A percentile compares a stretch with the other conserved stretches of the same genome.
phyloP scores from a whole-genome alignment of 1,284 basidiomycete genomes.

The Irpex lacteus region DNA sequence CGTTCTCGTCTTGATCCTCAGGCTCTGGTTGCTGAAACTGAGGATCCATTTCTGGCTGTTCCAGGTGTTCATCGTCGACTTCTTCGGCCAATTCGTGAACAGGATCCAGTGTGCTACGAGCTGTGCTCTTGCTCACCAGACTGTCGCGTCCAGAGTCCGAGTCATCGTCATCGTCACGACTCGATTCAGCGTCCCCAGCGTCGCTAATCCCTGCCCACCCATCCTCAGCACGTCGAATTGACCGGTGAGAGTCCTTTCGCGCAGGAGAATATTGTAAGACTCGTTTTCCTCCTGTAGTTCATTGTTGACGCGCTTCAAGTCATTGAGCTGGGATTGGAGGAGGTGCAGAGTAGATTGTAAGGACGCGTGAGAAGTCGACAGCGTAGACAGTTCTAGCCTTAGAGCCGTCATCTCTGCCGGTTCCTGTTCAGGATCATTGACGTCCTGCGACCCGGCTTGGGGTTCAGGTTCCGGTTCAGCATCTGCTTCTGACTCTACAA shows the following conservation, averaged over 20 bases:
- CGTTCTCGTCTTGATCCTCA: conserved; percentile 25
- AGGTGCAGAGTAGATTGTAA: conserved; percentile 75
- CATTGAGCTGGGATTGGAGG: conserved; percentile 72
- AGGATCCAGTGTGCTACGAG: conserved; percentile 41
- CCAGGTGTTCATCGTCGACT: conserved; percentile 46
- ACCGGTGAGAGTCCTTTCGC: conserved; percentile 86
- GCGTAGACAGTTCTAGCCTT: conserved; percentile 73
- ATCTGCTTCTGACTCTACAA: conserved; percentile 37
- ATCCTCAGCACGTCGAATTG: conserved; percentile 76
- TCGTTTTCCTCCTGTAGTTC: conserved; percentile 91
- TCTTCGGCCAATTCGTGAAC: conserved; percentile 29
- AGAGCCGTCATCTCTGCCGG: conserved; percentile 83
- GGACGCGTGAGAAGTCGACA: conserved; percentile 76
- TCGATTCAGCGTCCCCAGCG: conserved; percentile 32
- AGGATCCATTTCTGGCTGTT: conserved; percentile 37
- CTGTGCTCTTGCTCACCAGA: conserved; percentile 45
- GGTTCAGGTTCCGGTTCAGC: conserved; percentile 38
- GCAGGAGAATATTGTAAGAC: conserved; percentile 87
- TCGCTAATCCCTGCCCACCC: conserved; percentile 43
- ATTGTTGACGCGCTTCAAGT: conserved; percentile 78
- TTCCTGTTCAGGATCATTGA: conserved; percentile 64
- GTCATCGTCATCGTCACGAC: conserved; percentile 27
- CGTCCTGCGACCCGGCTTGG: conserved; percentile 33
- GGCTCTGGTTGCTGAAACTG: conserved; percentile 30
- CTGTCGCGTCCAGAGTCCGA: conserved; percentile 35